Evolutionary conservation across 371 early-diverging fungal genomes (phyloP), one percentile per base, ranked within the genome.

Genomic region (Apophysomyces ossiformis): DNA sequence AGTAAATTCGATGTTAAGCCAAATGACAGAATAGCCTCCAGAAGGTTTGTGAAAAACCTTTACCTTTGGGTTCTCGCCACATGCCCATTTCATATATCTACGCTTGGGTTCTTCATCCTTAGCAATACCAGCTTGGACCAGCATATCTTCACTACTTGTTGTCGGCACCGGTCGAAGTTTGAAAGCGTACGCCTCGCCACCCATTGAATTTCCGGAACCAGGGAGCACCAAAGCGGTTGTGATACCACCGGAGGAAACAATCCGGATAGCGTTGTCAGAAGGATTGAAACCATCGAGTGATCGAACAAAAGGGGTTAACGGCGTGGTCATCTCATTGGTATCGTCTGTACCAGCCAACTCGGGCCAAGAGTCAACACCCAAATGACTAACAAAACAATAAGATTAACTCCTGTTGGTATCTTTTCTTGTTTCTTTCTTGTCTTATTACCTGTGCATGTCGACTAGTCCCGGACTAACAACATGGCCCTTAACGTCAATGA

Each of bases 81-180:
- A 91, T 9, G 93, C 92, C 87, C 89, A 88, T 75, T 93, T 93
- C 87, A 90, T 86, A 74, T 83, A 93, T 38, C 92, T 72, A 89
- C 90, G 89, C 50, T 70, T 70, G 18, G 64, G 54, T 21, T 71
- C 71, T 3, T 58, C 50, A 11, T 47, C 38, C 16, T 64, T 69
- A 57, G 76, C 74, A 47, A 78, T 67, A 50, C 83, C 84, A 41
- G 84, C 74, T 69, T 89, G 79, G 26, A 90, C 78, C 15, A 85
- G 68, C 89, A 91, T 87, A 56, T 89, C 89, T 38, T 88, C 89
- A 38, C 76, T 86, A 60, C 81, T 78, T 43, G 84, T 71, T 4
- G 82, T 86, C 44, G 74, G 66, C 3, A 83, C 75, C 12, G 74
- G 70, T 43, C 88, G 83, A 47, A 86, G 58, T 67, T 91, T 90